Base-by-base conservation (phyloP, 1,284 basidiomycete species). In the Meripilus lineatus region DNA sequence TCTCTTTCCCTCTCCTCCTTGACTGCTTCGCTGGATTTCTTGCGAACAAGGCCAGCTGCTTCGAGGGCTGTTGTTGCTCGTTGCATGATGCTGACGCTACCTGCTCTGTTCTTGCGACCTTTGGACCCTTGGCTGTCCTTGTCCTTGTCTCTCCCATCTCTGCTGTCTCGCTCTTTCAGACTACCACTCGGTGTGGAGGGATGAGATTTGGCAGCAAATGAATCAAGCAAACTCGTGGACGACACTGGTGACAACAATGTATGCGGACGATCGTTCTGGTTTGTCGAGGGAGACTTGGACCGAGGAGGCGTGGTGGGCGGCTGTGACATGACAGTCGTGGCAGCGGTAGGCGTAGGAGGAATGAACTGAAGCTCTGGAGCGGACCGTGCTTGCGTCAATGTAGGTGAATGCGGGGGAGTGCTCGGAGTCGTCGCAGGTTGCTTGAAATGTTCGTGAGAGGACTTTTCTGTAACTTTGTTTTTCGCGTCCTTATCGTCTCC, bases 41-140 rank as follows among this genome's bases (percentile, higher is more conserved):
- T 92, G 48, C 82, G 68, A 35, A 89, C 85, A 7, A 92, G 66
- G 1, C 85, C 85, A 5, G 84, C 84, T 5, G 84, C 86, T 54
- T 89, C 87, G 17, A 88, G 71, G 3, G 92, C 91, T 0, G 90
- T 93, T 0, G 91, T 93, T 0, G 91, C 93, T 5, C 93, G 80
- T 54, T 95, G 93, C 71, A 96, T 87, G 63, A 96, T 94, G 58
- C 85, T 93, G 44, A 95, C 86, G 45, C 91, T 93, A 4, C 88
- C 86, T 1, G 88, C 81, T 5, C 91, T 73, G 23, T 63, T 67
- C 58, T 92, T 93, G 42, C 71, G 71, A 13, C 71, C 69, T 52
- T 80, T 86, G 8, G 69, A 67, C 0, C 68, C 65, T 20, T 64
- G 42, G 34, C 34, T 37, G 20, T 37, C 59, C 14, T 57, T 56